A percentile compares a stretch with the other conserved stretches of the same genome.
Conservation (phyloP, 371 early-diverging fungal species). For the Mucor ambiguus region DNA sequence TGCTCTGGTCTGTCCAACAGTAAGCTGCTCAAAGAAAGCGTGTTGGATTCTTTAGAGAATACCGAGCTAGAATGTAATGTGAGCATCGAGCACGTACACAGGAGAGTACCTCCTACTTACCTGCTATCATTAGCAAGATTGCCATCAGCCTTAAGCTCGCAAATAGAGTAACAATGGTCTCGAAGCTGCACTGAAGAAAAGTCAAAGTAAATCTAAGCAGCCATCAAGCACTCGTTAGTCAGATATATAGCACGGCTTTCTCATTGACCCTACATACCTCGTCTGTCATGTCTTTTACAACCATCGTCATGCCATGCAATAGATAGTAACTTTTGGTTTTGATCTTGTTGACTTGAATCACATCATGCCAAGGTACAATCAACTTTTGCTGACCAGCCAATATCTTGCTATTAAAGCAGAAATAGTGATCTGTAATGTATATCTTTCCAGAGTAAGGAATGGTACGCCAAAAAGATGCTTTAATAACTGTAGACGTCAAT, state of each 20-base stretch:
- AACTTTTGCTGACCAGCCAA: constrained; percentile 61
- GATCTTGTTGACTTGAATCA: constrained; percentile 29
- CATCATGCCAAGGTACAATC: constrained; percentile 43
- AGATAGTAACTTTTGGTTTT: constrained; percentile 39
- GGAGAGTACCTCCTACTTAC: constrained; percentile 1
- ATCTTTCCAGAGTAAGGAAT: constrained; percentile 64
- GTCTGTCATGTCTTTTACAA: constrained; percentile 35
- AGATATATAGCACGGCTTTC: neutral
- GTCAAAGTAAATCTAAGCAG: constrained; percentile 41
- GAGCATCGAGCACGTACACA: neutral
- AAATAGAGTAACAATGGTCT: constrained; percentile 32
- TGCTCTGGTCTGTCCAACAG: constrained; percentile 31
- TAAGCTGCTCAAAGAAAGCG: constrained; percentile 19
- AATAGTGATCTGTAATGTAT: constrained; percentile 61
- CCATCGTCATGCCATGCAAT: constrained; percentile 33
- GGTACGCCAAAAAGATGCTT: constrained; percentile 41
- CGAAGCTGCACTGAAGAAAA: constrained; percentile 35
- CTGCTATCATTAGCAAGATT: constrained; percentile 1
- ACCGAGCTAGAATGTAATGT: constrained; percentile 9
- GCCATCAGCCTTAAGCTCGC: constrained; percentile 17
- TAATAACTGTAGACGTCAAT: constrained; percentile 24
- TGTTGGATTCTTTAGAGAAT: constrained; percentile 17
- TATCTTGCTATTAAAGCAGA: constrained; percentile 67
- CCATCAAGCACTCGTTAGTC: neutral
- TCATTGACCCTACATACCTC: constrained; percentile 24